Evolutionary conservation across 306 rosid genomes (phyloP).

Genomic region (Sindora glabra): DNA sequence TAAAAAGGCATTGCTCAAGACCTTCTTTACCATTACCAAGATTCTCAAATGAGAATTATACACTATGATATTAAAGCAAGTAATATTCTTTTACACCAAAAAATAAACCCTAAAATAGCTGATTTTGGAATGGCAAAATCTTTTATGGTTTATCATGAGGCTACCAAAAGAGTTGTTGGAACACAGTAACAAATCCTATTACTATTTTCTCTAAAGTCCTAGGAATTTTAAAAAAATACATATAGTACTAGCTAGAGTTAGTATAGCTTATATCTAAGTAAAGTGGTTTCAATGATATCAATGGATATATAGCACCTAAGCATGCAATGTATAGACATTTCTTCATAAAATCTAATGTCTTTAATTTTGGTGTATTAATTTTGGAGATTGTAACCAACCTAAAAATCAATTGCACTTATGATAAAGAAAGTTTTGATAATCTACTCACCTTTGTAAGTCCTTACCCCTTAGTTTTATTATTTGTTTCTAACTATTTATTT

Average conservation of each 20-base stretch:
- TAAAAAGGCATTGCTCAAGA: constrained; percentile 30
- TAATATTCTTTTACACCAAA: constrained; percentile 31
- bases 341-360: not conserved
- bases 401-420: not conserved
- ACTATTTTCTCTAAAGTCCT: no score
- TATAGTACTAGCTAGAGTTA: no score
- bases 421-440: not conserved
- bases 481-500: not conserved
- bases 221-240: no score
- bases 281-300: no score
- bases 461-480: not conserved
- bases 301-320: not conserved
- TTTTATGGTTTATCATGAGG: constrained; percentile 15
- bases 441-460: constrained; percentile 12
- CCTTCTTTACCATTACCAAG: constrained; percentile 39
- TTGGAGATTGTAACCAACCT: constrained; percentile 1
- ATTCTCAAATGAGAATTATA: constrained; percentile 27
- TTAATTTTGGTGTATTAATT: not conserved
- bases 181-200: no score
- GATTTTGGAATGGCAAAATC: constrained; percentile 48
- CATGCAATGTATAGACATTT: not conserved
- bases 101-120: constrained; percentile 33
- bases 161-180: constrained; percentile 29
- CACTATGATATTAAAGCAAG: constrained; percentile 36
- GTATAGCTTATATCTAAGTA: no score